Evolutionary conservation across 2,329 filamentous ascomycete genomes (phyloP).

Genomic region (Blastomyces emzantsi): DNA sequence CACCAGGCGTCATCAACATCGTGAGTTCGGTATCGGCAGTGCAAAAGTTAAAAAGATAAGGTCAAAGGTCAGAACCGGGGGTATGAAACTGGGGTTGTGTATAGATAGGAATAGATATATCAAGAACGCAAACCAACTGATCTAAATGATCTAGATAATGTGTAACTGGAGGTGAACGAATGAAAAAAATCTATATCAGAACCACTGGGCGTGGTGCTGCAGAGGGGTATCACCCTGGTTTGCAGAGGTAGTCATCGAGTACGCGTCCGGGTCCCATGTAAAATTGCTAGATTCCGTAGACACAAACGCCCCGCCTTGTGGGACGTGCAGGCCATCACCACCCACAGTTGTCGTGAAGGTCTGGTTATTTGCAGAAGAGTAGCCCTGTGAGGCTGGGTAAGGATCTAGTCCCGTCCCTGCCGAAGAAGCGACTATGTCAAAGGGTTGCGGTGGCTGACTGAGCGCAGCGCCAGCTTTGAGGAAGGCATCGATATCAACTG

Average conservation of each 20-base stretch:
- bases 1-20: constrained; percentile 1
- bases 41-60: neutral
- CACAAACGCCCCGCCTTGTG: neutral
- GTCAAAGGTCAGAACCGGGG: neutral
- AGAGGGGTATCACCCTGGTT: constrained; percentile 15
- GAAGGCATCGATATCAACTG: constrained; percentile 38
- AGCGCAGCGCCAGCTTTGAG: constrained; percentile 22
- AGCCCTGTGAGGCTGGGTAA: neutral
- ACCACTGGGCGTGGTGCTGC: constrained; percentile 6
- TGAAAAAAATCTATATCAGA: neutral
- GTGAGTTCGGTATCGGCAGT: neutral
- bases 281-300: neutral
- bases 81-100: neutral
- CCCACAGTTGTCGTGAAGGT: neutral
- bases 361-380: neutral
- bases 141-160: neutral
- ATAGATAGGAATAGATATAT: neutral
- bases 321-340: neutral
- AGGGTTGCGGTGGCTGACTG: neutral
- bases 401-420: neutral
- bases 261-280: neutral
- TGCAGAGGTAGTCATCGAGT: constrained; percentile 9
- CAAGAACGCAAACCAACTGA: neutral
- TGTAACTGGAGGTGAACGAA: neutral
- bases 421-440: neutral